Base-by-base conservation (phyloP, 225 moss, liverwort and hornwort species). In the Physcomitrellopsis africana region DNA sequence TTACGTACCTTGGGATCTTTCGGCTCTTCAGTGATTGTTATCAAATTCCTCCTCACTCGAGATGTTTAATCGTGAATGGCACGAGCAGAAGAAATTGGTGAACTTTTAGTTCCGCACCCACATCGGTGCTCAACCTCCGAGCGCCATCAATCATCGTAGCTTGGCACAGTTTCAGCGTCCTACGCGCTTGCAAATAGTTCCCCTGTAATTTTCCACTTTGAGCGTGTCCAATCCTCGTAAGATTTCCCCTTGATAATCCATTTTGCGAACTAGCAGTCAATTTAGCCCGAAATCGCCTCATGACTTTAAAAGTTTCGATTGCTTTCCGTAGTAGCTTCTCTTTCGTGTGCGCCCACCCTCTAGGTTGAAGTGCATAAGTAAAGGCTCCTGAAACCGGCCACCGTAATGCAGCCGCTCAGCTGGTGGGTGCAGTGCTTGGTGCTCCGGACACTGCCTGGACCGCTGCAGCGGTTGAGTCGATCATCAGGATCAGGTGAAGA, bases 401-500 rank as follows among this genome's bases (percentile, higher is more conserved):
- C 72, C 46, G 62, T 71, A 84, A 93, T 93, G 91, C 86, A 84
- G 68, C 80, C 82, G 63, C 77, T 87, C 47, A 89, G 85, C 73
- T 91, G 87, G 92, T 94, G 84, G 89, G 78, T 86, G 70, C 88
- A 90, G 54, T 86, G 87, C 69, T 65, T 89, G 52, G 81, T 82
- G 24, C 78, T 79, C 27, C 81, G 76, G 64, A 56, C 88, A 29
- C 74, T 79, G 67, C 87, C 90, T 8, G 82, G 81, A 71, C 73
- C 87, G 23, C 71, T 89, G 54, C 83, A 87, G 14, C 85, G 89
- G 51, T 82, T 47, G 89, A 87, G 67, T 37, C 32, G 85, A 83
- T 77, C 84, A 83, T 65, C 77, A 37, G 32, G 78, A 22, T 79
- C 77, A 7, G 67, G 75, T 54, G 73, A 65, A 19, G 74, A 73